These are phyloP conservation scores for Talaromyces funiculosus DNA, from an alignment of 2,329 filamentous ascomycete species.

Conservation along the genomic window DNA sequence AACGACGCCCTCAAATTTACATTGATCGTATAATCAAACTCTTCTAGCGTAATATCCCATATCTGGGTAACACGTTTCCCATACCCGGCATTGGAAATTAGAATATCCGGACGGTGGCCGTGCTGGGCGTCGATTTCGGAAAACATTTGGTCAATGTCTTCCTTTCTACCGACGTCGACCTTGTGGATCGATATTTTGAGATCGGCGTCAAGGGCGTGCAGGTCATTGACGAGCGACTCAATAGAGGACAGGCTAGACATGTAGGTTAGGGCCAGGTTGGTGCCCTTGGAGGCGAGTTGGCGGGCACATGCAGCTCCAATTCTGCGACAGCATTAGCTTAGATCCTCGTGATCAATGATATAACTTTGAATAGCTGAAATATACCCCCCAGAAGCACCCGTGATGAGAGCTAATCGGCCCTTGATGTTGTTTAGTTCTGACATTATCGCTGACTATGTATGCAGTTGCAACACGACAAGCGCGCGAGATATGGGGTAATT, in stretches of 20 bases:
- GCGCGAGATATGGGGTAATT: background rate
- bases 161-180: slow-evolving; percentile 52
- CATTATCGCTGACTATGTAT: background rate
- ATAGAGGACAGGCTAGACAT: slow-evolving; percentile 47
- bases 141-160: slow-evolving; percentile 52
- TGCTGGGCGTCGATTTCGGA: slow-evolving; percentile 49
- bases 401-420: slow-evolving; percentile 54
- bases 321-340: slow-evolving; percentile 38
- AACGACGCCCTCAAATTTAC: slow-evolving; percentile 60
- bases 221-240: slow-evolving; percentile 39
- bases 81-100: slow-evolving; percentile 62
- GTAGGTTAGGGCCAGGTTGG: slow-evolving; percentile 56
- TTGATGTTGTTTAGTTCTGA: slow-evolving; percentile 40
- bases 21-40: slow-evolving; percentile 59
- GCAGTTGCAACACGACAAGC: background rate
- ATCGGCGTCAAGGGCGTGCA: slow-evolving; percentile 31
- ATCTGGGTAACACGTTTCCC: slow-evolving; percentile 55
- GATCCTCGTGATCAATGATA: background rate
- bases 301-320: slow-evolving; percentile 56
- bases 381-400: slow-evolving; percentile 58
- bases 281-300: slow-evolving; percentile 48
- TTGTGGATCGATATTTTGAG: slow-evolving; percentile 50
- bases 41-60: slow-evolving; percentile 56
- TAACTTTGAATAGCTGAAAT: slow-evolving; percentile 9
- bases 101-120: slow-evolving; percentile 49